phyloP scores from a whole-genome alignment of 148 eudicot species.

The Pouteria glomerata region DNA sequence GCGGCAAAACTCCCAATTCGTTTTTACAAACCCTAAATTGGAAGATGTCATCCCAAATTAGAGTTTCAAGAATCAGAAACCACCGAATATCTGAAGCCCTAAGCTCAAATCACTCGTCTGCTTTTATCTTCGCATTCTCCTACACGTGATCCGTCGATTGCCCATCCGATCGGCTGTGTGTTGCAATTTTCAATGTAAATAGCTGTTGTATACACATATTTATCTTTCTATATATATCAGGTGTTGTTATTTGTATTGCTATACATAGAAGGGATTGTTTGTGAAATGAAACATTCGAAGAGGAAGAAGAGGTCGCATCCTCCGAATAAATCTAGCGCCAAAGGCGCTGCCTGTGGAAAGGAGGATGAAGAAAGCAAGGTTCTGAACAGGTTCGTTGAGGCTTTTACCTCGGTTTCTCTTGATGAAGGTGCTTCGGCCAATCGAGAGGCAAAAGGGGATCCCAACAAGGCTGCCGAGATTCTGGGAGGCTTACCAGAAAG shows the following conservation, averaged over 20 bases:
- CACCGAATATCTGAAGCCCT: neutral
- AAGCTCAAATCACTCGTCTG: neutral
- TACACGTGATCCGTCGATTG: neutral
- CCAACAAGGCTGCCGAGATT: conserved; percentile 58
- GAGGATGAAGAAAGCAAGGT: conserved; percentile 25
- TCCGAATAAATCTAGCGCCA: conserved; percentile 19
- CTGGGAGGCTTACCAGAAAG: conserved; percentile 30
- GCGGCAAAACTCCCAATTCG: neutral
- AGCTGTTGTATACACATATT: neutral
- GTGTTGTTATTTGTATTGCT: neutral
- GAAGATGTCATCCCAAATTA: neutral
- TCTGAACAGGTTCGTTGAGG: conserved; percentile 44
- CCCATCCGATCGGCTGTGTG: neutral
- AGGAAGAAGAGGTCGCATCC: conserved; percentile 43
- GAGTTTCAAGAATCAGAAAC: conserved; percentile 2
- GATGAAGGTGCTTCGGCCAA: conserved; percentile 58
- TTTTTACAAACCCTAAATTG: conserved; percentile 6
- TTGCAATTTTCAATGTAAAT: neutral
- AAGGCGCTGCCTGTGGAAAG: neutral
- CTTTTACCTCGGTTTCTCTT: conserved; percentile 52
- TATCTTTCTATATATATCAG: neutral
- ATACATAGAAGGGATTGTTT: neutral
- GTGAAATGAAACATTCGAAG: conserved; percentile 55
- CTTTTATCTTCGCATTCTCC: neutral
- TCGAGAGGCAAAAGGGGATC: conserved; percentile 49